Conservation (phyloP, 495 filamentous ascomycete genomes). For the Entonaema liquescens region DNA sequence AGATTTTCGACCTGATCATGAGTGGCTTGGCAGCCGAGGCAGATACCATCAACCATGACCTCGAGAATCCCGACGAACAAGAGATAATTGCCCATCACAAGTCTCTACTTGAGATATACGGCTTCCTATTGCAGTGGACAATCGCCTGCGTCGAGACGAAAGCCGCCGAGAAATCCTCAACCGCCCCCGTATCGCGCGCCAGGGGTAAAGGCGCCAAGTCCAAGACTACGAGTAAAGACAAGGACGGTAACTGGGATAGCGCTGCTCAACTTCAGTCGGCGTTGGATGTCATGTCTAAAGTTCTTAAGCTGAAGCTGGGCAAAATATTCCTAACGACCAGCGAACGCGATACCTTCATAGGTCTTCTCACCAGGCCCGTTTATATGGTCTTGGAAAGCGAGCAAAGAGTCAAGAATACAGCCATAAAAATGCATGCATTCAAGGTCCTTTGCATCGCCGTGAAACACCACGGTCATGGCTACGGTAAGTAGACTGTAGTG, state of each 20-base stretch:
- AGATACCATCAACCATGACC: slow-evolving; percentile 82
- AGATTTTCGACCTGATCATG: slow-evolving; percentile 90
- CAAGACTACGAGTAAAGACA: slow-evolving; percentile 62
- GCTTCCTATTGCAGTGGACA: slow-evolving; percentile 93
- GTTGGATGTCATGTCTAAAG: slow-evolving; percentile 93
- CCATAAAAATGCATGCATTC: slow-evolving; percentile 94
- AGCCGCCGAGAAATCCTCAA: slow-evolving; percentile 84
- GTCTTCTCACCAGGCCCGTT: slow-evolving; percentile 89
- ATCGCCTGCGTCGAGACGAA: slow-evolving; percentile 92
- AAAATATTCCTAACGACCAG: slow-evolving; percentile 95
- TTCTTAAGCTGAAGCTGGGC: slow-evolving; percentile 88
- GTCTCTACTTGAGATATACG: slow-evolving; percentile 90
- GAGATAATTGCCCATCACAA: slow-evolving; percentile 87
- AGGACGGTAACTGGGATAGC: slow-evolving; percentile 88
- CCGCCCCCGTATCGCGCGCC: slow-evolving; percentile 73
- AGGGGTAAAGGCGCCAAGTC: slow-evolving; percentile 79
- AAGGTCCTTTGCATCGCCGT: slow-evolving; percentile 96
- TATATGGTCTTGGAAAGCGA: slow-evolving; percentile 96
- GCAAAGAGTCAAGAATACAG: slow-evolving; percentile 86
- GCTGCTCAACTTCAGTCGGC: slow-evolving; percentile 85
- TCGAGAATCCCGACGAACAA: slow-evolving; percentile 86
- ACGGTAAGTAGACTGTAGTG: slow-evolving; percentile 65
- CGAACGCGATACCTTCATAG: slow-evolving; percentile 95
- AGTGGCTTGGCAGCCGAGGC: slow-evolving; percentile 94
- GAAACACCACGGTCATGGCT: slow-evolving; percentile 98